Evolutionary conservation across 352 stramenopile species (phyloP).

Genomic region (Globisporangium middletonii): DNA sequence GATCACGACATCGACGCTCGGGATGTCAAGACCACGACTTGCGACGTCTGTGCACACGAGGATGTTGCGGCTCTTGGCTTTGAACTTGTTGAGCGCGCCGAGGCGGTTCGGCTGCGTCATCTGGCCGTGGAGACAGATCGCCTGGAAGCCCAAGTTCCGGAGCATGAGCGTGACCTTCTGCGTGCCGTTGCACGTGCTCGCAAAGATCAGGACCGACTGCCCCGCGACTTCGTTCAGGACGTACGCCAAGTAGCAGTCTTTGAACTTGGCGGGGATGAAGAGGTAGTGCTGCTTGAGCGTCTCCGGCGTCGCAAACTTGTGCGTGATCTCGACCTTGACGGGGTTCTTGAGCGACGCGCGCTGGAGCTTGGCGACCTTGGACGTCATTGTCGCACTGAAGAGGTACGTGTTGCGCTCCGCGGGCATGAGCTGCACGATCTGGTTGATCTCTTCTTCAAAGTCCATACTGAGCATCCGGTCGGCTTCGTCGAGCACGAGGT

Average conservation of each 20-base stretch:
- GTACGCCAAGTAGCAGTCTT: slow-evolving; percentile 99
- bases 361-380: slow-evolving; percentile 98
- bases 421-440: slow-evolving; percentile 97
- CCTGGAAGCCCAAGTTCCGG: slow-evolving; percentile 96
- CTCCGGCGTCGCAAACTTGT: slow-evolving; percentile 97
- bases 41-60: slow-evolving; percentile 89
- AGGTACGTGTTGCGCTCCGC: slow-evolving; percentile 94
- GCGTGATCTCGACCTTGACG: slow-evolving; percentile 96
- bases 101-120: slow-evolving; percentile 98
- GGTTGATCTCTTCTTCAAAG: slow-evolving; percentile 98
- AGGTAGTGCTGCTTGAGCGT: slow-evolving; percentile 98
- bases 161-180: slow-evolving; percentile 96
- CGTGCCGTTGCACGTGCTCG: slow-evolving; percentile 96
- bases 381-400: slow-evolving; percentile 99
- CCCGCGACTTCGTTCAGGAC: slow-evolving; percentile 97
- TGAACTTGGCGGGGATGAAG: slow-evolving; percentile 99
- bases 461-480: slow-evolving; percentile 97
- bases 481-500: slow-evolving; percentile 93
- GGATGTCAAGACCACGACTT: slow-evolving; percentile 94
- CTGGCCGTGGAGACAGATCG: slow-evolving; percentile 97
- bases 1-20: slow-evolving; percentile 96
- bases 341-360: slow-evolving; percentile 95
- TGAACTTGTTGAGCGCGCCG: slow-evolving; percentile 98
- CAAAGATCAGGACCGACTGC: slow-evolving; percentile 98
- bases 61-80: slow-evolving; percentile 86